Conservation (phyloP, 768 basidiomycete genomes). For the Amanita jacksonii region DNA sequence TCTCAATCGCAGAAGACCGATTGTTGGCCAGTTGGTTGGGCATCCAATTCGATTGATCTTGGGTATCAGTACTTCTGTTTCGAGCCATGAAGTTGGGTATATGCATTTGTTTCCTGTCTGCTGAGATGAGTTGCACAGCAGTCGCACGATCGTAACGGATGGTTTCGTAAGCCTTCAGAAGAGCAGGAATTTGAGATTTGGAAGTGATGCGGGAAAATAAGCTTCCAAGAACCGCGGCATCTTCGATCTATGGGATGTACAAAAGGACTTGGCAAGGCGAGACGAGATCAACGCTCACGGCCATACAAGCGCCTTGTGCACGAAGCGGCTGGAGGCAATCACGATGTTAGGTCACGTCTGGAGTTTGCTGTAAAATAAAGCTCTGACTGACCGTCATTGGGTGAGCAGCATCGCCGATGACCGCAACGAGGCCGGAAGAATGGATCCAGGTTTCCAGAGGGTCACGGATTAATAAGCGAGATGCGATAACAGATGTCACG, state of each 20-base stretch:
- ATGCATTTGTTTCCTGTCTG: slow-evolving; percentile 42
- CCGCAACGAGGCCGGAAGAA: slow-evolving; percentile 27
- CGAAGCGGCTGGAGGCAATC: slow-evolving; percentile 32
- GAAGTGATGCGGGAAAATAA: slow-evolving; percentile 40
- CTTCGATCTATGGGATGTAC: slow-evolving; percentile 29
- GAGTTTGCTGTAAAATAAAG: too few relatives aligned
- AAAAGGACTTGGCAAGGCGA: neutral
- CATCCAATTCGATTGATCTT: slow-evolving; percentile 43
- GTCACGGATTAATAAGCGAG: slow-evolving; percentile 38
- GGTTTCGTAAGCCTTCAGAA: slow-evolving; percentile 43
- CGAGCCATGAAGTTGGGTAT: slow-evolving; percentile 51
- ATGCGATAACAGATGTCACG: slow-evolving; percentile 36
- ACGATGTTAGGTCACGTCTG: neutral
- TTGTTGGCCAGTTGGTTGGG: slow-evolving; percentile 38
- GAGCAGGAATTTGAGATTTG: slow-evolving; percentile 30
- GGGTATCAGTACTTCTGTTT: too few relatives aligned
- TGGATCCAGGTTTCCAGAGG: slow-evolving; percentile 44
- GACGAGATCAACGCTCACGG: slow-evolving; percentile 20
- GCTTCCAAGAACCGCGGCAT: slow-evolving; percentile 39
- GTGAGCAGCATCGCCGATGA: slow-evolving; percentile 50
- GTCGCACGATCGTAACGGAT: slow-evolving; percentile 43
- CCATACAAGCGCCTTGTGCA: slow-evolving; percentile 48
- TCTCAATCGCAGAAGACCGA: slow-evolving; percentile 30
- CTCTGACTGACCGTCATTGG: slow-evolving; percentile 41
- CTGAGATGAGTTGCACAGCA: slow-evolving; percentile 38